phyloP scores from a whole-genome alignment of 148 eudicot species.

The Nepenthes mirabilis region DNA sequence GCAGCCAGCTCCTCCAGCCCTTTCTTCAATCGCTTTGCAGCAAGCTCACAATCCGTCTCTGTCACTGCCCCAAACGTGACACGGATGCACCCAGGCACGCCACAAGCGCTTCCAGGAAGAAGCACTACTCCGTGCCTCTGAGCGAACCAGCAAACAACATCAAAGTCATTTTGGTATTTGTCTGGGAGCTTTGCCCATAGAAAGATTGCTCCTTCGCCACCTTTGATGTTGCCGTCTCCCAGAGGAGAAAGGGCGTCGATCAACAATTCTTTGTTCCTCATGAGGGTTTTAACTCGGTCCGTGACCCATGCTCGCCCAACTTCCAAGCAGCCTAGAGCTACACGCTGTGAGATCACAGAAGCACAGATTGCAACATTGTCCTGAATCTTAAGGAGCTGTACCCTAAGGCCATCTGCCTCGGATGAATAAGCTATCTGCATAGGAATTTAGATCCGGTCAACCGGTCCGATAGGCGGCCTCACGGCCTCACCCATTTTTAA shows the following conservation, averaged over 20 bases:
- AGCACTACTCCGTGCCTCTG: conserved; percentile 17
- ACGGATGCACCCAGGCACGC: conserved; percentile 17
- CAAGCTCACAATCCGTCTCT: conserved; percentile 15
- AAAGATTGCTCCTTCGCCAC: conserved; percentile 23
- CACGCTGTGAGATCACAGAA: conserved; percentile 16
- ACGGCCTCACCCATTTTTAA: neutral
- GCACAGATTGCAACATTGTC: conserved; percentile 22
- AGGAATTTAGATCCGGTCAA: neutral
- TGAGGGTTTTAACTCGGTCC: conserved; percentile 11
- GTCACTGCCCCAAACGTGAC: conserved; percentile 19
- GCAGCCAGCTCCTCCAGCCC: conserved; percentile 18
- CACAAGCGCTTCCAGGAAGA: conserved; percentile 23
- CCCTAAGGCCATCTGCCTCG: conserved; percentile 17
- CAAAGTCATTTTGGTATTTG: conserved; percentile 9
- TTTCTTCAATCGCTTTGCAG: conserved; percentile 12
- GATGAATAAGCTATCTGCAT: conserved; percentile 23
- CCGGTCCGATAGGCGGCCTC: neutral
- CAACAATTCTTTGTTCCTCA: conserved; percentile 16
- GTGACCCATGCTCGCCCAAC: conserved; percentile 16
- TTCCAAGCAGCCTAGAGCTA: conserved; percentile 17
- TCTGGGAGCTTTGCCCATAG: conserved; percentile 24
- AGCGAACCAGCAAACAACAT: conserved; percentile 23
- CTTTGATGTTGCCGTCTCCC: conserved; percentile 12
- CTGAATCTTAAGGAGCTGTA: conserved; percentile 21
- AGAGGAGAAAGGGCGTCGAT: conserved; percentile 19